Evolutionary conservation across 1,284 basidiomycete genomes (phyloP), one percentile per base, ranked within the genome.

Genomic region (Thecaphora thlaspeos): DNA sequence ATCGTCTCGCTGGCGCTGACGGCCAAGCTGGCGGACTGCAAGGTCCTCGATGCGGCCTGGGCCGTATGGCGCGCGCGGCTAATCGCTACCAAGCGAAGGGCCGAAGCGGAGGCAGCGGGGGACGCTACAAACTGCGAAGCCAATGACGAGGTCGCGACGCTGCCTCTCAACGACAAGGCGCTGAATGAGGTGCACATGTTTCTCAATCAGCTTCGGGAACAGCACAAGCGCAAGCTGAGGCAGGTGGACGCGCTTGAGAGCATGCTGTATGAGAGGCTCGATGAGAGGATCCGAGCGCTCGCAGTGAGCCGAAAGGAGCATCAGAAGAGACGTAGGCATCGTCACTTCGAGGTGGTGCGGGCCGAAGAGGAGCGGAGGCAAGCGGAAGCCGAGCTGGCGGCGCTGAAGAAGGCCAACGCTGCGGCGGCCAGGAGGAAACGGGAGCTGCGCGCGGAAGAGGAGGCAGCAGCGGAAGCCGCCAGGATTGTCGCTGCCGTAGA

Each of bases 41-140:
- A 54, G 34, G 40, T 68, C 22, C 47, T 68, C n/a, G 54, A 59
- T 40, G 53, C 53, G 15, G 64, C 64, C 10, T 60, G 47, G 47
- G 41, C 41, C 30, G 44, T 55, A 9, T 67, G 54, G 42, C 49
- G 46, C 28, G 46, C 59, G 11, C 63, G 63, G 23, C 50, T 17
- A 10, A 19, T 43, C 8, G 36, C 42, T 14, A 57, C 48, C 37
- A 38, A 51, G 39, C 49, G 49, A n/a, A n/a, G n/a, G 11, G 54
- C 54, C 26, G 45, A 47, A 15, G 40, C 38, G 15, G 43, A 46
- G 19, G 17, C 15, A 5, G 9, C 28, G 9, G 9, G 12, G 14
- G 34, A 43, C 22, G 41, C 23, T 8, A n/a, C n/a, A 42, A 9
- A 42, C 11, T 7, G 17, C n/a, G 15, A 7, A 12, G 24, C 22